phyloP scores from a whole-genome alignment of 1,284 basidiomycete species.

The Thelephora terrestris region DNA sequence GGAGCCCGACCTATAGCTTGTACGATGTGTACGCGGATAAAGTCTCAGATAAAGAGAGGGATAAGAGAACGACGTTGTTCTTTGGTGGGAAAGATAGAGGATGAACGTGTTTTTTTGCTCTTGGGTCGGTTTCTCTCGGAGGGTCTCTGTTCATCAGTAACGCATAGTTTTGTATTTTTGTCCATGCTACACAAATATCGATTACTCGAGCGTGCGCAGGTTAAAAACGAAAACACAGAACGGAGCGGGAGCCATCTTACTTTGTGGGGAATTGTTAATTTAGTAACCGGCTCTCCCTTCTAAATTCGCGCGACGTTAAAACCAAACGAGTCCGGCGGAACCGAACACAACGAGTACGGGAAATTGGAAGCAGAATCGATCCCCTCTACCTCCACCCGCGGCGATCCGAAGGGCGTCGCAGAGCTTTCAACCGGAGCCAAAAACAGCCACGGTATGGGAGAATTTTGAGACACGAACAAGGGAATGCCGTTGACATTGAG shows the following conservation, averaged over 20 bases:
- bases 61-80: background rate
- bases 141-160: background rate
- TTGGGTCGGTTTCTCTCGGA: too few species aligned
- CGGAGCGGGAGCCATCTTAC: too few species aligned
- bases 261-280: too few species aligned
- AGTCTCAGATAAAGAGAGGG: conserved; percentile 3
- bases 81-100: too few species aligned
- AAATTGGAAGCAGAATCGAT: too few species aligned
- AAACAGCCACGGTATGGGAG: conserved; percentile 69
- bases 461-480: conserved; percentile 77
- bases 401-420: background rate
- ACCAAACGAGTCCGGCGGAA: conserved; percentile 53
- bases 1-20: conserved; percentile 73
- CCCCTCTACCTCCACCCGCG: background rate
- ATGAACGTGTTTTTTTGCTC: too few species aligned
- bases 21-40: conserved; percentile 47
- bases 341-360: conserved; percentile 26
- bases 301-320: conserved; percentile 58
- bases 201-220: too few species aligned
- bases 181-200: too few species aligned
- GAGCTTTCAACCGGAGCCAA: conserved; percentile 2
- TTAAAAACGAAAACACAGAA: too few species aligned
- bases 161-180: too few species aligned
- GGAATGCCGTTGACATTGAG: conserved; percentile 73
- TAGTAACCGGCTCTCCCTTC: too few species aligned